Base-by-base conservation (phyloP, 305 asterid species). In the Fraxinus albicans region DNA sequence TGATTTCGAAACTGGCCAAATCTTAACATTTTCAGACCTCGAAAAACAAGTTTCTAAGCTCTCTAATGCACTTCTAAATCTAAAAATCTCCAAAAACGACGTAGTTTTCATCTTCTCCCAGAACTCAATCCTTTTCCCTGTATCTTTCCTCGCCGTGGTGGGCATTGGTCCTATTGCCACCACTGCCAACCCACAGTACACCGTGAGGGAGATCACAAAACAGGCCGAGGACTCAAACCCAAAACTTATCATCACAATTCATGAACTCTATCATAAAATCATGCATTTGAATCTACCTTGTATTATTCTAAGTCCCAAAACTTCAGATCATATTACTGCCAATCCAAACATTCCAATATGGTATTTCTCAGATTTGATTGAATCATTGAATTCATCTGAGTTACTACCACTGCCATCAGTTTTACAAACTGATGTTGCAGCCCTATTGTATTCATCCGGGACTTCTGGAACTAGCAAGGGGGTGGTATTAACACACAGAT, bases 381-480 rank as follows among this genome's bases (percentile, higher is more conserved):
- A 17, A 12, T 74, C 88, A 6, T 13, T 29, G 27, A 36, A 42
- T 33, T 40, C 33, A 17, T 25, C 76, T 15, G 31, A 80, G 23
- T 72, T 67, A 8, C 60, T 38, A 17, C 27, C 3, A 1, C 8
- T 5, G 35, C 53, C 86, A 2, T 19, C 60, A 3, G 81, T 80
- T 4, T n/a, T 40, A 23, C 90, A 80, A 74, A 81, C 81, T n/a
- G 90, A 89, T 33, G 73, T 77, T 5, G 90, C 91, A 1, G 90
- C 90, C 0, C 76, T 91, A 12, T n/a, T 88, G 77, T 90, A 88
- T 50, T 83, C 93, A 3, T 90, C 90, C 0, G 89, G 93, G 12
- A 88, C 91, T 0, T 84, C 89, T 0, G 90, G 93, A 13, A 53
- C 82, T 0, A 84, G 87, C 82, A 87, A 90, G 47, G 91, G 91